phyloP scores from a whole-genome alignment of 148 eudicot genomes.

The Nepenthes gracilis region DNA sequence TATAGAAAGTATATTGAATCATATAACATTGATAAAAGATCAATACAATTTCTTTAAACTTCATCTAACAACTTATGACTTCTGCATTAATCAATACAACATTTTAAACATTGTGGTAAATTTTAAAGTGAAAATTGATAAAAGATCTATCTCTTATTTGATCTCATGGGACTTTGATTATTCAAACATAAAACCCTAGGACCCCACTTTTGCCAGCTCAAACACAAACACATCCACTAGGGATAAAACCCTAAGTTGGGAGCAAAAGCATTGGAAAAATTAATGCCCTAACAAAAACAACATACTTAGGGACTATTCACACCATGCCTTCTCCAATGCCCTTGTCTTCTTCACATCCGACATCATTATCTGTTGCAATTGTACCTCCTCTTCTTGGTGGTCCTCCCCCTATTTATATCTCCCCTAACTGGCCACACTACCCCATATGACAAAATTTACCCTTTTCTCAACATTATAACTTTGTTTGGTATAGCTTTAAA shows the following conservation, averaged over 20 bases:
- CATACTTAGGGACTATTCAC: neutral
- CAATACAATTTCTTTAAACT: too few species aligned
- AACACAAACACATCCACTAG: slow-evolving; percentile 41
- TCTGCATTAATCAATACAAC: too few species aligned
- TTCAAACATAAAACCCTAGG: slow-evolving; percentile 24
- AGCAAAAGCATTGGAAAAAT: slow-evolving; percentile 4
- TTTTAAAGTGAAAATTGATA: too few species aligned
- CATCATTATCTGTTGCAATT: slow-evolving; percentile 29
- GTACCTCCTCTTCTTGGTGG: slow-evolving; percentile 8
- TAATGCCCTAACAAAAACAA: neutral
- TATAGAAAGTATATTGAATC: too few species aligned
- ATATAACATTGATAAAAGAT: too few species aligned
- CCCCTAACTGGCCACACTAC: slow-evolving; percentile 1
- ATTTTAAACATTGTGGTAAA: too few species aligned
- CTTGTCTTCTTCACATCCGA: slow-evolving; percentile 42
- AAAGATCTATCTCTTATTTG: too few species aligned
- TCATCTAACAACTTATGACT: too few species aligned
- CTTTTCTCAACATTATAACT: too few species aligned
- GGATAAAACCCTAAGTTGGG: slow-evolving; percentile 29
- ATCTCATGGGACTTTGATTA: slow-evolving; percentile 8
- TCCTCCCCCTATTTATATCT: slow-evolving; percentile 4
- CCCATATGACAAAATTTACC: neutral
- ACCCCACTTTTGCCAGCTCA: slow-evolving; percentile 44
- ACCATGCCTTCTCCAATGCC: slow-evolving; percentile 19
- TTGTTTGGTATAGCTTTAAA: too few species aligned